phyloP scores from a whole-genome alignment of 2,329 filamentous ascomycete species.

The Dactylonectria estremocensis region DNA sequence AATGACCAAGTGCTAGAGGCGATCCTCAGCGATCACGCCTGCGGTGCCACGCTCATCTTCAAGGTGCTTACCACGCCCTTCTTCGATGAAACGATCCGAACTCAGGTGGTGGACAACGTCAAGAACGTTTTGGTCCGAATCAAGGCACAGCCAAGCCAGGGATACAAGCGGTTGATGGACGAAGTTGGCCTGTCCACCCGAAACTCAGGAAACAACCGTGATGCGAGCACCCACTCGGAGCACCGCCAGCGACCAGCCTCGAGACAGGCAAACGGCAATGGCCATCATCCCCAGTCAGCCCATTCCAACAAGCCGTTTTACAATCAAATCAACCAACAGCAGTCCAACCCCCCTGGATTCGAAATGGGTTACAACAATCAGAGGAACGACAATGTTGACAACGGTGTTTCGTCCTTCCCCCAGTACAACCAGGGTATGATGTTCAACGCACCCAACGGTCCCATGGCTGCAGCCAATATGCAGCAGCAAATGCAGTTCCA shows the following conservation, averaged over 20 bases:
- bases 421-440: slow-evolving; percentile 67
- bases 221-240: slow-evolving; percentile 60
- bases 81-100: slow-evolving; percentile 92
- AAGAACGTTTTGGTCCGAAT: slow-evolving; percentile 89
- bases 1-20: slow-evolving; percentile 90
- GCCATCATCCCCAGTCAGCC: slow-evolving; percentile 58
- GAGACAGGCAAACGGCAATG: slow-evolving; percentile 65
- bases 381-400: slow-evolving; percentile 68
- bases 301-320: slow-evolving; percentile 68
- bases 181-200: slow-evolving; percentile 91
- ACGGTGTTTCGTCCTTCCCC: slow-evolving; percentile 65
- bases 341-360: slow-evolving; percentile 59
- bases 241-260: slow-evolving; percentile 71
- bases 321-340: slow-evolving; percentile 63
- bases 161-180: slow-evolving; percentile 99
- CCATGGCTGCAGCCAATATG: slow-evolving; percentile 63
- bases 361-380: slow-evolving; percentile 68
- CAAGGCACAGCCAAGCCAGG: slow-evolving; percentile 94
- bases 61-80: slow-evolving; percentile 98
- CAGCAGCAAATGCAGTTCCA: slow-evolving; percentile 73
- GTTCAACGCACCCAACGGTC: slow-evolving; percentile 63
- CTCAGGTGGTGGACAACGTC: slow-evolving; percentile 92
- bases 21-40: slow-evolving; percentile 91
- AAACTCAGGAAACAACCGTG: slow-evolving; percentile 61
- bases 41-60: slow-evolving; percentile 96